Conservation (phyloP, 805 yeast genomes). For the Kodamaea kaohsiungensis region DNA sequence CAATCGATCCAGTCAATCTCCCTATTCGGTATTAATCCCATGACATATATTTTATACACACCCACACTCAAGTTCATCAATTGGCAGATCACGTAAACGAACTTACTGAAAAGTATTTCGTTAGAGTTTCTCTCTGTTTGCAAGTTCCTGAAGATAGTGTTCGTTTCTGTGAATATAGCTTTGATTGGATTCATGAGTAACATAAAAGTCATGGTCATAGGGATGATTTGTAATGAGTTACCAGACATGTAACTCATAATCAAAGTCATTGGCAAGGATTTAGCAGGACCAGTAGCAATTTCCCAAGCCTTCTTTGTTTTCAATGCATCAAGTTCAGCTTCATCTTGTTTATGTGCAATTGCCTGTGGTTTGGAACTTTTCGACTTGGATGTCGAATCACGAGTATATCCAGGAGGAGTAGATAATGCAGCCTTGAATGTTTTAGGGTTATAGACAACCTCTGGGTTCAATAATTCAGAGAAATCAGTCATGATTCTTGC, state of each 20-base stretch:
- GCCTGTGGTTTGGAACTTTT: slow-evolving; percentile 1
- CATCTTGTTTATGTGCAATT: slow-evolving; percentile 16
- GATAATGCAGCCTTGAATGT: slow-evolving; percentile 7
- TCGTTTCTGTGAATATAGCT: slow-evolving; percentile 61
- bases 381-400: slow-evolving; percentile 9
- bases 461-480: slow-evolving; percentile 11
- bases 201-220: slow-evolving; percentile 87
- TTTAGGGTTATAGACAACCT: slow-evolving; percentile 9
- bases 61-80: slow-evolving; percentile 69
- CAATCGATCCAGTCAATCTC: slow-evolving; percentile 91
- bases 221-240: slow-evolving; percentile 82
- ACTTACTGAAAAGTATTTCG: slow-evolving; percentile 44
- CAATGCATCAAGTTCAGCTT: slow-evolving; percentile 33
- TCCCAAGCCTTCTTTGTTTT: slow-evolving; percentile 81
- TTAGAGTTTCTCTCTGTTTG: slow-evolving; percentile 35
- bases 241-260: slow-evolving; percentile 94
- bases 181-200: slow-evolving; percentile 75
- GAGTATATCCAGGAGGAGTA: slow-evolving; percentile 22
- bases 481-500: neutral
- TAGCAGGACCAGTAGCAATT: slow-evolving; percentile 77
- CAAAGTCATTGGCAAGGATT: slow-evolving; percentile 83
- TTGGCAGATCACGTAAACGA: slow-evolving; percentile 48
- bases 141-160: slow-evolving; percentile 53
- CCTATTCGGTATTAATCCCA: slow-evolving; percentile 91
- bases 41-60: slow-evolving; percentile 75